Base-by-base conservation (phyloP, 1,284 basidiomycete species). In the Ceratobasidium sp. region DNA sequence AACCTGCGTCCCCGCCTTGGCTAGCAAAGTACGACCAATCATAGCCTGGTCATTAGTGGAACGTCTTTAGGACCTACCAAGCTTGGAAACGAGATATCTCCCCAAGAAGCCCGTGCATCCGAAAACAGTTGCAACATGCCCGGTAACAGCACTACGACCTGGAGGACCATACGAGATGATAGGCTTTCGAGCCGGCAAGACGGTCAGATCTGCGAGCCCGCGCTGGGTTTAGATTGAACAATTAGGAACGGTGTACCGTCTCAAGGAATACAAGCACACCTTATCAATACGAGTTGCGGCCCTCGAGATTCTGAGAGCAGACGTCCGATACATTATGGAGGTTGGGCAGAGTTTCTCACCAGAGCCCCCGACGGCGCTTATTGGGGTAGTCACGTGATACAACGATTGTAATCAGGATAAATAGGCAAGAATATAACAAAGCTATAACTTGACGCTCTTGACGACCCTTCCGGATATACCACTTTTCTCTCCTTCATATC, bases 81-180 rank as follows among this genome's bases (percentile, higher is more conserved):
- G 89, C 86, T 98, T 98, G 65, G 93, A 90, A 64, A 99, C 95
- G 70, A 99, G 87, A 85, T 99, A 99, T 82, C 97, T 88, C 69
- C 97, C 97, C 74, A 99, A 87, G 84, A 99, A 99, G 7, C 97
- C 95, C 11, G 97, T 99, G 82, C 92, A 95, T 46, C 97, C 97
- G 86, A 99, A 99, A 75, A 99, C 97, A 40, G 97, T 99, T 56
- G 93, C 97, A 62, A 93, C 90, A 85, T 97, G 96, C 1, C 96
- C 96, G 69, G 92, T 92, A 78, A 92, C 90, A 7, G 95, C 91
- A 82, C 95, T 96, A 81, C 97, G 91, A 70, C 96, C 96, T 49
- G 95, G 91, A 71, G 90, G 88, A 22, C 95, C 95, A 78, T 90
- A 86, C 19, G 91, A 89, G 81, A 95, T 87, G 80, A 93, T 85